Percentiles rank a stretch among this genome's conserved stretches.
phyloP scores from a whole-genome alignment of 257 asterid species.

The Nicotiana sylvestris region DNA sequence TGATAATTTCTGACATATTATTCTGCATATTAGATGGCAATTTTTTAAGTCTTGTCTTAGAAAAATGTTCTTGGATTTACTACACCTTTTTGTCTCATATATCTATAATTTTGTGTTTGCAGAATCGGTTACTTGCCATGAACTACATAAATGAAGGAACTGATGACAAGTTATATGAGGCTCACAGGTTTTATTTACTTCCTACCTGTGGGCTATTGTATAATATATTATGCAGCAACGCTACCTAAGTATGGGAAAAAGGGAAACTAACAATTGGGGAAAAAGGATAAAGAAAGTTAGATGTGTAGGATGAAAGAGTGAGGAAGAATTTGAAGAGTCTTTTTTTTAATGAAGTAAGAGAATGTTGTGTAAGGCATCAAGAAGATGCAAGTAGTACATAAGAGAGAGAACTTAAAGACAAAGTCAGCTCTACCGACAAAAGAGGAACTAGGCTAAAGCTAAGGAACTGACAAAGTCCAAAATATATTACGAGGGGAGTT shows the following conservation, averaged over 20 bases:
- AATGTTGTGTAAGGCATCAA: too few species aligned
- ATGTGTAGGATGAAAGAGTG: neutral
- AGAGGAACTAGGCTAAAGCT: too few species aligned
- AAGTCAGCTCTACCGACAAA: too few species aligned
- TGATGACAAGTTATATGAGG: conserved; percentile 74
- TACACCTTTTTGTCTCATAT: neutral
- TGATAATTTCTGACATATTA: neutral
- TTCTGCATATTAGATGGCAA: neutral
- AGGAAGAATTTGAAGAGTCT: neutral
- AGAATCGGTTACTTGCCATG: conserved; percentile 99
- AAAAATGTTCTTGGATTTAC: neutral
- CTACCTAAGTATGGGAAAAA: neutral
- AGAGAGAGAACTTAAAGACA: too few species aligned
- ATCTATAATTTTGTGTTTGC: conserved; percentile 28
- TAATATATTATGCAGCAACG: neutral
- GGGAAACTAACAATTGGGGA: neutral
- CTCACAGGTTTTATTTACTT: conserved; percentile 70
- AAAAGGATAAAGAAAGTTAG: conserved; percentile 3
- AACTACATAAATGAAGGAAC: conserved; percentile 91
- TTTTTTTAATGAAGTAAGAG: too few species aligned
- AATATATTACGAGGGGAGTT: too few species aligned
- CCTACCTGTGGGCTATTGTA: neutral
- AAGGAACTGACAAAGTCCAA: too few species aligned
- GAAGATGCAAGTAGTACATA: too few species aligned
- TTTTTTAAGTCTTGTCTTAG: neutral